phyloP scores from a whole-genome alignment of 2,329 filamentous ascomycete genomes.

The Aspergillus sp. region DNA sequence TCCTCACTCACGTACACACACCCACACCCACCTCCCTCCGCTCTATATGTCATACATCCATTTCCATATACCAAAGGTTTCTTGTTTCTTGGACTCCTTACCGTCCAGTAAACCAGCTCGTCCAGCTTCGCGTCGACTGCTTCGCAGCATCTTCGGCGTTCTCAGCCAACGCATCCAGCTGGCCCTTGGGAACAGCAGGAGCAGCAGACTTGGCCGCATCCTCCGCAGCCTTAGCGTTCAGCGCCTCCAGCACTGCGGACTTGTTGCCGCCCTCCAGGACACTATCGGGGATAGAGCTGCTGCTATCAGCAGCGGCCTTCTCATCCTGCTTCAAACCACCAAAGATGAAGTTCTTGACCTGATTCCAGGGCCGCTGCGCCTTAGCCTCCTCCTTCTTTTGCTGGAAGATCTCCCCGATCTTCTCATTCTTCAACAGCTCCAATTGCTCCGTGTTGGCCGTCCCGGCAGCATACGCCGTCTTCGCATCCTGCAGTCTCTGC shows the following conservation, averaged over 20 bases:
- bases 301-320: constrained; percentile 9
- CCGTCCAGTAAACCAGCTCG: constrained; percentile 42
- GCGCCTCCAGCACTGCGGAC: constrained; percentile 36
- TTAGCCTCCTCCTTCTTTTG: constrained; percentile 43
- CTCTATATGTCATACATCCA: not conserved
- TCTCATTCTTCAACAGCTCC: constrained; percentile 48
- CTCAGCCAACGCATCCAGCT: constrained; percentile 38
- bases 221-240: constrained; percentile 37
- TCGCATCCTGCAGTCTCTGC: constrained; percentile 45
- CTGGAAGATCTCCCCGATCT: constrained; percentile 45
- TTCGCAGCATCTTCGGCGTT: constrained; percentile 40
- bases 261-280: constrained; percentile 17
- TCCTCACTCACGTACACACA: no score
- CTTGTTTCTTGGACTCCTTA: constrained; percentile 16
- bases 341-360: constrained; percentile 41
- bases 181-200: constrained; percentile 24
- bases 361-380: constrained; percentile 40
- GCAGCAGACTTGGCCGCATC: constrained; percentile 20
- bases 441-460: constrained; percentile 44
- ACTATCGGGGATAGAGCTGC: constrained; percentile 8
- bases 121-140: constrained; percentile 41
- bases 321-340: constrained; percentile 43
- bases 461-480: constrained; percentile 43
- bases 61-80: not conserved
- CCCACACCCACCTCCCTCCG: not conserved